phyloP scores from a whole-genome alignment of 1,284 basidiomycete genomes.

The Trichosporon ovoides region DNA sequence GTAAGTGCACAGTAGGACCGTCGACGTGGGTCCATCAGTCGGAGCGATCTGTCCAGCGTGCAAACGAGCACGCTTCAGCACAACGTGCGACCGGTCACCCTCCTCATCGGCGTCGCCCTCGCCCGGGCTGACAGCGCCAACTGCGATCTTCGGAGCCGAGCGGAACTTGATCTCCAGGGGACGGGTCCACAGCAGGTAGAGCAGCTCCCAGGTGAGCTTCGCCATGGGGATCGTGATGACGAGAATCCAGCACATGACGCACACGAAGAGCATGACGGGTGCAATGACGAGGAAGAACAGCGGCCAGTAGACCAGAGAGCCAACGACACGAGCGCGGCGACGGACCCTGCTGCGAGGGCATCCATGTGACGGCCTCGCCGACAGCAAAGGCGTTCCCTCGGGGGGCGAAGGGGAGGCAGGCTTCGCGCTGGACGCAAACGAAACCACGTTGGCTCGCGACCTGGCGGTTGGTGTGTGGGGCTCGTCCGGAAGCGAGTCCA shows the following conservation, averaged over 20 bases:
- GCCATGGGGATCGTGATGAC: slow-evolving; percentile 98
- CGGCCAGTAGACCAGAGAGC: slow-evolving; percentile 70
- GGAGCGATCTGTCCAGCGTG: slow-evolving; percentile 68
- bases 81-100: slow-evolving; percentile 15
- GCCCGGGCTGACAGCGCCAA: slow-evolving; percentile 13
- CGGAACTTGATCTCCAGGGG: slow-evolving; percentile 90
- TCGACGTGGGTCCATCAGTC: slow-evolving; percentile 66
- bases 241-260: slow-evolving; percentile 84
- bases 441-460: slow-evolving; percentile 28
- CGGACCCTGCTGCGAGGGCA: slow-evolving; percentile 27
- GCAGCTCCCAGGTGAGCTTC: slow-evolving; percentile 86
- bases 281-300: slow-evolving; percentile 70
- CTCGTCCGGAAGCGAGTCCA: slow-evolving; percentile 8
- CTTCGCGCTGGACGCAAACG: slow-evolving; percentile 33
- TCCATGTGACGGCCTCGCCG: slow-evolving; percentile 11
- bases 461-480: slow-evolving; percentile 3
- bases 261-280: slow-evolving; percentile 80
- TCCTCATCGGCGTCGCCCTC: not conserved
- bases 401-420: slow-evolving; percentile 6
- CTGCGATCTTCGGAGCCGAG: slow-evolving; percentile 42
- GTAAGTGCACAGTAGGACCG: slow-evolving; percentile 94
- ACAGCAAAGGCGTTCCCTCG: slow-evolving; percentile 35
- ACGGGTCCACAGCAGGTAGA: slow-evolving; percentile 73
- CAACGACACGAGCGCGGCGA: slow-evolving; percentile 48
- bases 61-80: slow-evolving; percentile 56